Conservation (phyloP, 441 rosid species). For the Erodium chrysanthum region DNA sequence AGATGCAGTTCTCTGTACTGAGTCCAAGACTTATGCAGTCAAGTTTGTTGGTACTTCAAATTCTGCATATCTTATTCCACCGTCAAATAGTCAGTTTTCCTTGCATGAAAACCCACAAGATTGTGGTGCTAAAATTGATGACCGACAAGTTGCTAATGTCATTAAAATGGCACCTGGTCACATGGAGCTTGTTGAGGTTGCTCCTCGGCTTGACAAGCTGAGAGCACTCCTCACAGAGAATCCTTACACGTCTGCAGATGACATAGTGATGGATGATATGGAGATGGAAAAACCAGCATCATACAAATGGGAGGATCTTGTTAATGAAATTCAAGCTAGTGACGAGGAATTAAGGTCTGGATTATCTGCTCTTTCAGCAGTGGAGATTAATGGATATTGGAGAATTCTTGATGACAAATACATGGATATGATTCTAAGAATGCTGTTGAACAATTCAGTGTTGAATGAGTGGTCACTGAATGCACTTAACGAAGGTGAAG, state of each 20-base stretch:
- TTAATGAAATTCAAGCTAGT: slow-evolving; percentile 66
- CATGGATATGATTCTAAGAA: slow-evolving; percentile 49
- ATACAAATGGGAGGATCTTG: slow-evolving; percentile 61
- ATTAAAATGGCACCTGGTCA: slow-evolving; percentile 57
- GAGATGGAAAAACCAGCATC: slow-evolving; percentile 23
- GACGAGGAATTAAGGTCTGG: slow-evolving; percentile 55
- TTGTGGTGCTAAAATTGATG: slow-evolving; percentile 16
- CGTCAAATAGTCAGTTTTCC: slow-evolving; percentile 25
- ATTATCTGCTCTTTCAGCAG: slow-evolving; percentile 50
- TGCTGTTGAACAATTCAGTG: slow-evolving; percentile 56
- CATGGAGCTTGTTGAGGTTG: slow-evolving; percentile 71
- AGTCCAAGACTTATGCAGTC: slow-evolving; percentile 59
- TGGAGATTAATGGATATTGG: slow-evolving; percentile 81
- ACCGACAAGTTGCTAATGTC: slow-evolving; percentile 28
- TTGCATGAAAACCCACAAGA: slow-evolving; percentile 20
- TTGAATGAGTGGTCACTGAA: slow-evolving; percentile 59
- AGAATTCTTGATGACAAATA: slow-evolving; percentile 60
- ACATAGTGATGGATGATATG: slow-evolving; percentile 25
- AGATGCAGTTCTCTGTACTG: slow-evolving; percentile 81
- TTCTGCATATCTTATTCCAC: slow-evolving; percentile 65
- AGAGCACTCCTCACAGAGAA: slow-evolving; percentile 47
- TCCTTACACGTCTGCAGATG: slow-evolving; percentile 41
- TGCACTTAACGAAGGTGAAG: slow-evolving; percentile 51
- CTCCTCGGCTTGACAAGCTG: slow-evolving; percentile 80
- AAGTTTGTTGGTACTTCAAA: slow-evolving; percentile 82